Percentiles rank a stretch among this genome's conserved stretches.
These are phyloP conservation scores for Diaporthe aspalathi DNA, from an alignment of 2,329 filamentous ascomycete species.

Conservation along the genomic window DNA sequence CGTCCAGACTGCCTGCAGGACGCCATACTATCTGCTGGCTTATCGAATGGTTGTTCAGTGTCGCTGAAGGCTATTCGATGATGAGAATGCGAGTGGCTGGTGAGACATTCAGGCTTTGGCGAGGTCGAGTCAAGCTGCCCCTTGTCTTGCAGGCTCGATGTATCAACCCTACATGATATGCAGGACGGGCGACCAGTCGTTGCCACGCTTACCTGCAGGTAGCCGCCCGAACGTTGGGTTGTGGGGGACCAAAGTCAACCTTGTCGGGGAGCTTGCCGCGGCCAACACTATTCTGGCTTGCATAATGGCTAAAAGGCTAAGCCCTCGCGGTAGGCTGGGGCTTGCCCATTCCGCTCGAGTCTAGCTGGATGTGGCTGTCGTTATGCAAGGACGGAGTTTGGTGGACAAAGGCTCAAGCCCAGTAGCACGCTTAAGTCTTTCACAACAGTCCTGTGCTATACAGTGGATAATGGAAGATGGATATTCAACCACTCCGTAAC, in stretches of 20 bases:
- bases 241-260: constrained; percentile 22
- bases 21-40: neutral
- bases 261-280: constrained; percentile 30
- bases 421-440: neutral
- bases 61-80: neutral
- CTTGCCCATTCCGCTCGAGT: neutral
- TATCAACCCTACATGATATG: constrained; percentile 13
- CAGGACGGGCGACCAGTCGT: constrained; percentile 16
- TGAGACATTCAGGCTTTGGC: constrained; percentile 5
- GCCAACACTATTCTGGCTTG: constrained; percentile 26
- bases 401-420: neutral
- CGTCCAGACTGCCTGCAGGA: constrained; percentile 26
- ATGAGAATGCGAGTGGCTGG: neutral
- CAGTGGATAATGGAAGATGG: neutral
- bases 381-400: constrained; percentile 6
- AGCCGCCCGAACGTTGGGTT: constrained; percentile 11
- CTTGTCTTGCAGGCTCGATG: neutral
- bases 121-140: constrained; percentile 1
- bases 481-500: neutral
- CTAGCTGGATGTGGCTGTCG: constrained; percentile 7
- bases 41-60: constrained; percentile 6
- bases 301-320: constrained; percentile 7
- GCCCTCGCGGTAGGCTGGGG: neutral
- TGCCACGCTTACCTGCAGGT: constrained; percentile 17
- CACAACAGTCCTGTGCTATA: too few species aligned